Percentiles rank a stretch among this genome's conserved stretches.
phyloP scores from a whole-genome alignment of 176 grass and related monocot species.

The Oropetium thomaeum region DNA sequence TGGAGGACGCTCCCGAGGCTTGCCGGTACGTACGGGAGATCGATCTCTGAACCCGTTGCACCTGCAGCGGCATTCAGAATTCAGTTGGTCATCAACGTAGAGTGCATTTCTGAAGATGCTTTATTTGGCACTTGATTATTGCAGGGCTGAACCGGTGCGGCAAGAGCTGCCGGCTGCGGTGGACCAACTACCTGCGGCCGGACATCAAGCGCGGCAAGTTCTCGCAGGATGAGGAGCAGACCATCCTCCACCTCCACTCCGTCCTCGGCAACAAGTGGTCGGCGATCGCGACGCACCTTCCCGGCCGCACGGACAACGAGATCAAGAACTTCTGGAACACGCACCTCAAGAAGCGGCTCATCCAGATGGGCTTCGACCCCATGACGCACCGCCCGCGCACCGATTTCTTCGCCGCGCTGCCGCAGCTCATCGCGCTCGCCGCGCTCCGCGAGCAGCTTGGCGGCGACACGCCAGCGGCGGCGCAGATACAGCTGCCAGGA shows the following conservation, averaged over 20 bases:
- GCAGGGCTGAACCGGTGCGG: constrained; percentile 76
- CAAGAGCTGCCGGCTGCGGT: constrained; percentile 83
- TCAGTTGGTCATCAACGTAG: neutral
- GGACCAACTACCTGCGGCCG: constrained; percentile 89
- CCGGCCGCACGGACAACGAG: constrained; percentile 83
- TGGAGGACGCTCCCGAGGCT: constrained; percentile 79
- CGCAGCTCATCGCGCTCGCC: constrained; percentile 72
- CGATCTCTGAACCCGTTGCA: neutral
- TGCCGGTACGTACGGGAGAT: constrained; percentile 42
- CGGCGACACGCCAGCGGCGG: constrained; percentile 7
- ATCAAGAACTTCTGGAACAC: constrained; percentile 98
- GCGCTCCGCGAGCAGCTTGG: constrained; percentile 46
- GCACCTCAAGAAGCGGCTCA: constrained; percentile 86
- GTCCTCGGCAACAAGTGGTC: constrained; percentile 90
- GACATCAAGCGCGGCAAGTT: constrained; percentile 88
- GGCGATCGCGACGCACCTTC: constrained; percentile 65
- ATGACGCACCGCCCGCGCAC: constrained; percentile 86
- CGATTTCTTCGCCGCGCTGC: constrained; percentile 70
- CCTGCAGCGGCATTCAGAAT: no score
- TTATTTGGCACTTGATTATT: constrained; percentile 12
- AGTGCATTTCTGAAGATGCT: neutral
- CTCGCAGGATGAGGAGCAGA: constrained; percentile 73
- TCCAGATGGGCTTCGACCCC: constrained; percentile 93
- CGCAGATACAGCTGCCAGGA: neutral
- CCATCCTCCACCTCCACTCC: constrained; percentile 76